These are phyloP conservation scores for Ceratobasidium sp. DNA, from an alignment of 1,284 basidiomycete species.

Conservation along the genomic window DNA sequence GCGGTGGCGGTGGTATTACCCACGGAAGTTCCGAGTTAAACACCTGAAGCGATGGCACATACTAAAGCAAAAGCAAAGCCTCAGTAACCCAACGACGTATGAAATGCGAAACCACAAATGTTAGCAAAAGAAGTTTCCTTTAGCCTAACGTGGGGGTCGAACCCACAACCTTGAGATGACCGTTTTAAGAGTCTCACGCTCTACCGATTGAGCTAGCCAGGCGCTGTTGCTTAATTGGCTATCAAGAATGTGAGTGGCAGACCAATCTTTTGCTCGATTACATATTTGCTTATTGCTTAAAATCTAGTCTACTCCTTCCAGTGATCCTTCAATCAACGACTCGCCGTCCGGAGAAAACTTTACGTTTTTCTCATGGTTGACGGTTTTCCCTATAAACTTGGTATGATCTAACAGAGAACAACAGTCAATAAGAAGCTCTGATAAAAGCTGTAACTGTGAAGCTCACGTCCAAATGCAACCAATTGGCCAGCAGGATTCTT, in stretches of 20 bases:
- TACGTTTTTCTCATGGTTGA: constrained; percentile 73
- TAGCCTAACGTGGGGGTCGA: constrained; percentile 30
- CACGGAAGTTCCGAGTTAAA: too few species aligned
- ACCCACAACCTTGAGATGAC: constrained; percentile 32
- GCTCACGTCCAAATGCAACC: constrained; percentile 83
- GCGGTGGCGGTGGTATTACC: too few species aligned
- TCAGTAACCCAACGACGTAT: too few species aligned
- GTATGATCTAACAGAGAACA: constrained; percentile 72
- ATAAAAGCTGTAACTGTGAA: too few species aligned
- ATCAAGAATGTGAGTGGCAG: too few species aligned
- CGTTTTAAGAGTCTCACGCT: constrained; percentile 31
- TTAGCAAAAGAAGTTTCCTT: neutral
- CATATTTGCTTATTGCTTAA: neutral
- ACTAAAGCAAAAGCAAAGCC: too few species aligned
- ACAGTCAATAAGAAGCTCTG: constrained; percentile 1
- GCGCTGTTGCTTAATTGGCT: too few species aligned
- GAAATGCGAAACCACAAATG: neutral
- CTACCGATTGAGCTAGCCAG: constrained; percentile 33
- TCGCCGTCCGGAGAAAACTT: constrained; percentile 82
- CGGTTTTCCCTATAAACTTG: constrained; percentile 84
- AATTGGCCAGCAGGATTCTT: constrained; percentile 71
- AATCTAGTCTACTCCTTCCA: neutral
- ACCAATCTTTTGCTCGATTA: too few species aligned
- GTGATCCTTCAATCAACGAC: constrained; percentile 65
- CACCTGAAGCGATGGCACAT: too few species aligned